Conservation (phyloP, 176 grass and related monocot genomes). For the Triticum timopheevii region DNA sequence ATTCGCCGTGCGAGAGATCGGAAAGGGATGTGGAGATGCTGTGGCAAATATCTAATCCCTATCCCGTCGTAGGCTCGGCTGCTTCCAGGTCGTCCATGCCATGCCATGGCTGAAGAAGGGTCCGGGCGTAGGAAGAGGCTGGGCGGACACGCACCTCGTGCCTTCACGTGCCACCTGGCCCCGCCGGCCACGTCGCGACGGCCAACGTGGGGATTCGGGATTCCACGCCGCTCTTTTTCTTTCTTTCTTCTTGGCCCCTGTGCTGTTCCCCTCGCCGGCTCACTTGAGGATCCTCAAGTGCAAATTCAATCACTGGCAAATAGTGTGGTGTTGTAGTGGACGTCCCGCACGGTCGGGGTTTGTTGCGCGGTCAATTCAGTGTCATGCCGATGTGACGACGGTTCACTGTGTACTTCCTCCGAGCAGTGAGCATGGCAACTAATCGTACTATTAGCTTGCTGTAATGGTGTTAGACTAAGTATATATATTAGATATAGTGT, state of each 20-base stretch:
- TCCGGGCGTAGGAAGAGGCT: slow-evolving; percentile 3
- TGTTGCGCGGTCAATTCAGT: background rate
- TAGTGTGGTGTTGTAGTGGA: background rate
- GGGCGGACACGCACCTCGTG: slow-evolving; percentile 55
- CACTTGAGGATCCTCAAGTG: background rate
- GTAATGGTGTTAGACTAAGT: no score
- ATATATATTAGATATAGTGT: no score
- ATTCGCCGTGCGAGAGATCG: slow-evolving; percentile 5
- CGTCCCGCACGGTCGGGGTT: background rate
- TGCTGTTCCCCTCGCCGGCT: no score
- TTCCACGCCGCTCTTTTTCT: background rate
- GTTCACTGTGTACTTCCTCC: background rate
- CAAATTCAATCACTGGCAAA: background rate
- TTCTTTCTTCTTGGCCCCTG: background rate
- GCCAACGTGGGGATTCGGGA: background rate
- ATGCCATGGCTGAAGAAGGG: background rate
- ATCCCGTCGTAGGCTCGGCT: background rate
- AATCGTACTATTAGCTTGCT: background rate
- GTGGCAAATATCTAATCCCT: slow-evolving; percentile 30
- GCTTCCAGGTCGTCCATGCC: background rate
- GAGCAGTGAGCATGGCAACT: background rate
- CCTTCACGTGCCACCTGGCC: slow-evolving; percentile 72
- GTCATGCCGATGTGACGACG: background rate
- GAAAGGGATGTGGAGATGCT: slow-evolving; percentile 32
- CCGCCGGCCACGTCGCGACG: background rate